phyloP scores from a whole-genome alignment of 495 filamentous ascomycete species.

The Recurvomyces mirabilis region DNA sequence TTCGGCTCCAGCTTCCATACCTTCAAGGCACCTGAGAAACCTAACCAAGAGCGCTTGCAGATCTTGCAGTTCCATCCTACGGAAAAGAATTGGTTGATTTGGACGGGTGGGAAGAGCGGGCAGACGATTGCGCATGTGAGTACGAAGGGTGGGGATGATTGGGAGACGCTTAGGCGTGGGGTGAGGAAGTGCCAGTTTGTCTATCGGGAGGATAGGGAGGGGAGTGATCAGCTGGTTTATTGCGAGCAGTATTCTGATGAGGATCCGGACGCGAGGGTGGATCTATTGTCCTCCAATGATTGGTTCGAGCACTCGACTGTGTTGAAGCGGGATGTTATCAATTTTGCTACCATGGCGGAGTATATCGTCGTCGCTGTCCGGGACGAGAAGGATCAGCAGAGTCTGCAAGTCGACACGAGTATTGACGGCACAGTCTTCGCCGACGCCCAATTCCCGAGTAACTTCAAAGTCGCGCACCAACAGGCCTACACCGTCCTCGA shows the following conservation, averaged over 20 bases:
- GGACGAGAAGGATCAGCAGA: constrained; percentile 51
- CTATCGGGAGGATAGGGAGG: constrained; percentile 43
- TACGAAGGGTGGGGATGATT: constrained; percentile 62
- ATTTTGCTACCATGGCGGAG: constrained; percentile 86
- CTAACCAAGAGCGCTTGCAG: constrained; percentile 35
- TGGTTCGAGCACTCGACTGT: constrained; percentile 54
- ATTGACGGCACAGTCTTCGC: constrained; percentile 75
- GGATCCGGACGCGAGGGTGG: constrained; percentile 44
- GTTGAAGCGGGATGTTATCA: constrained; percentile 57
- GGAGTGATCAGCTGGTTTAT: constrained; percentile 59
- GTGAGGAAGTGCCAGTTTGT: constrained; percentile 76
- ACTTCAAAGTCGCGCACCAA: constrained; percentile 63
- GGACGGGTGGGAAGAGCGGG: constrained; percentile 64
- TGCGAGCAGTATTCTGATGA: constrained; percentile 66
- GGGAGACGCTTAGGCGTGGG: constrained; percentile 55
- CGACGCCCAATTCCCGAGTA: constrained; percentile 69
- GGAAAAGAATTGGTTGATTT: constrained; percentile 77
- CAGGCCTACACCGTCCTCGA: constrained; percentile 85
- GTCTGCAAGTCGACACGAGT: constrained; percentile 66
- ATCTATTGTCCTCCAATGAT: constrained; percentile 62
- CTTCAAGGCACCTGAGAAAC: constrained; percentile 50
- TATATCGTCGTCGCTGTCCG: constrained; percentile 84
- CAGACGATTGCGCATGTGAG: constrained; percentile 59
- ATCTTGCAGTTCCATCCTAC: constrained; percentile 69
- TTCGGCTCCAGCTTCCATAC: constrained; percentile 54